phyloP scores from a whole-genome alignment of 1,139 yeast genomes.

The Blastobotrys ciferrii region DNA sequence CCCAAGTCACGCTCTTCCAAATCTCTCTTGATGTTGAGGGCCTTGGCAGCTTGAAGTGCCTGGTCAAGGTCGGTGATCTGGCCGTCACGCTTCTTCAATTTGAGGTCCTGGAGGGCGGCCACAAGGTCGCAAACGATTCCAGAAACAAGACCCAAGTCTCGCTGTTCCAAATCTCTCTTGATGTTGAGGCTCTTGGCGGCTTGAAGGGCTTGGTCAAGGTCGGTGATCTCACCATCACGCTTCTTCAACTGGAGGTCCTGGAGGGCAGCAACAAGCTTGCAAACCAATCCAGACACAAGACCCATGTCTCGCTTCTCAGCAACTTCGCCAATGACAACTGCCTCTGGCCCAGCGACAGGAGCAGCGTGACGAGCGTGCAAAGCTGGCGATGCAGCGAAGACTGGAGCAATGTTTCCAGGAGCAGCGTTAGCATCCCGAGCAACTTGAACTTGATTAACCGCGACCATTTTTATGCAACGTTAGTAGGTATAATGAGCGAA shows the following conservation, averaged over 20 bases:
- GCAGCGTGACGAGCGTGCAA: slow-evolving; percentile 5
- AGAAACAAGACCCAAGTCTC: slow-evolving; percentile 1
- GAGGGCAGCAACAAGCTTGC: neutral
- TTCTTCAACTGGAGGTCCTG: neutral
- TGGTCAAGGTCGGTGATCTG: neutral
- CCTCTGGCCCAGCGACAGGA: neutral
- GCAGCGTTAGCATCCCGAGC: neutral
- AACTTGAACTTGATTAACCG: slow-evolving; percentile 5
- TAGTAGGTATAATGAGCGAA: neutral
- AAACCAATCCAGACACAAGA: neutral
- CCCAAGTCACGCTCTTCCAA: neutral
- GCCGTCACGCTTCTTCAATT: neutral
- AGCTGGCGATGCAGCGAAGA: neutral
- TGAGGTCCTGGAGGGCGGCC: slow-evolving; percentile 2
- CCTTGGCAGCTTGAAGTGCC: neutral
- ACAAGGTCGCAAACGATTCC: slow-evolving; percentile 1
- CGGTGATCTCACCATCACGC: neutral
- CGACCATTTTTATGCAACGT: slow-evolving; percentile 7
- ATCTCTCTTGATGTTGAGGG: neutral
- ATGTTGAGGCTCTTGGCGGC: neutral
- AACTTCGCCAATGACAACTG: neutral
- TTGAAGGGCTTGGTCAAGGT: neutral
- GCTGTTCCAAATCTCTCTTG: neutral
- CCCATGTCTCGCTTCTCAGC: slow-evolving; percentile 1
- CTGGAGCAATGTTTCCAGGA: slow-evolving; percentile 1